A percentile compares a stretch with the other conserved stretches of the same genome.
phyloP scores from a whole-genome alignment of 208 protist genomes.

The Trypanosoma grayi region DNA sequence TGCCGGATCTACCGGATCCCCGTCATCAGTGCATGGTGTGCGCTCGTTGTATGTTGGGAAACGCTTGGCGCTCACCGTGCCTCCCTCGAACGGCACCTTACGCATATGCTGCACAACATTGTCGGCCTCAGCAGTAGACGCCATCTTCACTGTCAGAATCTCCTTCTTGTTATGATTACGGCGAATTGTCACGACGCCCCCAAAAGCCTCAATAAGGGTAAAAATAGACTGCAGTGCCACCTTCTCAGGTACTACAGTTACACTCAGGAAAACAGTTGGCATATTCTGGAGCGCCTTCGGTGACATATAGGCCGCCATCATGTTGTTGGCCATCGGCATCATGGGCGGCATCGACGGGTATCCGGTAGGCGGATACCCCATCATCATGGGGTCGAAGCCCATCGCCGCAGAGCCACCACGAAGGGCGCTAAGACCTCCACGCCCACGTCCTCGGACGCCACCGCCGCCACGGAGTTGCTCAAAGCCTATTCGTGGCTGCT shows the following conservation, averaged over 20 bases:
- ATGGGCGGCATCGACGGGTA: slow-evolving; percentile 21
- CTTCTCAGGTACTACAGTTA: slow-evolving; percentile 67
- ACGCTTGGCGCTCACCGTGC: slow-evolving; percentile 78
- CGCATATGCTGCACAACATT: slow-evolving; percentile 67
- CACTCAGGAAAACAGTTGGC: slow-evolving; percentile 74
- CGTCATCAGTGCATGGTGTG: slow-evolving; percentile 83
- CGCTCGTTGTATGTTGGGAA: slow-evolving; percentile 87
- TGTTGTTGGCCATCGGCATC: slow-evolving; percentile 27
- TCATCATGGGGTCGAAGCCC: slow-evolving; percentile 45
- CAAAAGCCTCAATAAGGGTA: slow-evolving; percentile 81
- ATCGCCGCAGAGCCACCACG: slow-evolving; percentile 12
- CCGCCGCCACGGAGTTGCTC: slow-evolving; percentile 25
- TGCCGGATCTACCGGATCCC: slow-evolving; percentile 63
- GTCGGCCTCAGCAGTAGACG: slow-evolving; percentile 73
- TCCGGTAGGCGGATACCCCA: slow-evolving; percentile 34
- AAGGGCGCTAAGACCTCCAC: slow-evolving; percentile 16
- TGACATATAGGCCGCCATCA: slow-evolving; percentile 23
- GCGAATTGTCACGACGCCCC: slow-evolving; percentile 80
- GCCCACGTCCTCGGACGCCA: slow-evolving; percentile 23
- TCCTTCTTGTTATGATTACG: slow-evolving; percentile 88
- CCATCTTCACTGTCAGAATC: slow-evolving; percentile 87
- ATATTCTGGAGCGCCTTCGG: slow-evolving; percentile 34
- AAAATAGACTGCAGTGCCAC: slow-evolving; percentile 85
- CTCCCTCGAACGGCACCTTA: slow-evolving; percentile 73
- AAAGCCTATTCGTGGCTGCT: slow-evolving; percentile 28